A percentile compares a stretch with the other conserved stretches of the same genome.
These are phyloP conservation scores for Apiospora pterosperma DNA, from an alignment of 2,329 filamentous ascomycete species.

Conservation along the genomic window DNA sequence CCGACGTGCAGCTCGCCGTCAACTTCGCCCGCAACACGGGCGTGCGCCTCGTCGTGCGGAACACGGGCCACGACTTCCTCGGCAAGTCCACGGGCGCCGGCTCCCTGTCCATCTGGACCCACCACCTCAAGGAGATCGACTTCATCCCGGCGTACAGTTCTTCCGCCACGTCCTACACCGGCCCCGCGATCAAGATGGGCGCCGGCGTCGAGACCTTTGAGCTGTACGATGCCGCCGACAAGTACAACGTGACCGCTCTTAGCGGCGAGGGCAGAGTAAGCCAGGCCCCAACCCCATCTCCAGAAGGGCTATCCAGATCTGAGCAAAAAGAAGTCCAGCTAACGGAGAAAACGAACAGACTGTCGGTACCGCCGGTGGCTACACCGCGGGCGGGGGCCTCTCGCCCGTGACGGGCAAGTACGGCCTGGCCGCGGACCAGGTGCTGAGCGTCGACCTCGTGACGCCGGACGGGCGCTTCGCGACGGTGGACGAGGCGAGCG, in stretches of 20 bases:
- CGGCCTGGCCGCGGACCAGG: slow-evolving; percentile 45
- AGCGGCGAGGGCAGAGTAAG: slow-evolving; percentile 43
- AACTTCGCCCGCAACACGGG: slow-evolving; percentile 44
- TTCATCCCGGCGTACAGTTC: slow-evolving; percentile 27
- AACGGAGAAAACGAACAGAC: slow-evolving; percentile 19
- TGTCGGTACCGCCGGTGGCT: slow-evolving; percentile 45
- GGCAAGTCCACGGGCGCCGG: slow-evolving; percentile 34
- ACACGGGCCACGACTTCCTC: slow-evolving; percentile 50
- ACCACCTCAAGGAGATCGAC: slow-evolving; percentile 28
- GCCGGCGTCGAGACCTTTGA: slow-evolving; percentile 51
- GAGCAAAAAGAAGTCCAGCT: neutral
- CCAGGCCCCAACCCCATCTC: neutral
- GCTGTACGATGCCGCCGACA: slow-evolving; percentile 47
- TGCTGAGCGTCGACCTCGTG: slow-evolving; percentile 43
- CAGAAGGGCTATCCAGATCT: neutral
- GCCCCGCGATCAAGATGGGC: slow-evolving; percentile 51
- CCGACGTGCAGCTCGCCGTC: slow-evolving; percentile 40
- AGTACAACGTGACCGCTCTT: slow-evolving; percentile 43
- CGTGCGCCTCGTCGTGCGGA: slow-evolving; percentile 44
- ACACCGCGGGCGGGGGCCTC: slow-evolving; percentile 46
- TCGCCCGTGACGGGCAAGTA: slow-evolving; percentile 43
- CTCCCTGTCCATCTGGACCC: slow-evolving; percentile 35
- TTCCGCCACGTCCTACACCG: slow-evolving; percentile 26
- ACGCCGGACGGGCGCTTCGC: slow-evolving; percentile 39
- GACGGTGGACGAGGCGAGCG: slow-evolving; percentile 34